Evolutionary conservation across 1,139 yeast genomes (phyloP), one percentile per base, ranked within the genome.

Genomic region (Saccharomyces hybrid): DNA sequence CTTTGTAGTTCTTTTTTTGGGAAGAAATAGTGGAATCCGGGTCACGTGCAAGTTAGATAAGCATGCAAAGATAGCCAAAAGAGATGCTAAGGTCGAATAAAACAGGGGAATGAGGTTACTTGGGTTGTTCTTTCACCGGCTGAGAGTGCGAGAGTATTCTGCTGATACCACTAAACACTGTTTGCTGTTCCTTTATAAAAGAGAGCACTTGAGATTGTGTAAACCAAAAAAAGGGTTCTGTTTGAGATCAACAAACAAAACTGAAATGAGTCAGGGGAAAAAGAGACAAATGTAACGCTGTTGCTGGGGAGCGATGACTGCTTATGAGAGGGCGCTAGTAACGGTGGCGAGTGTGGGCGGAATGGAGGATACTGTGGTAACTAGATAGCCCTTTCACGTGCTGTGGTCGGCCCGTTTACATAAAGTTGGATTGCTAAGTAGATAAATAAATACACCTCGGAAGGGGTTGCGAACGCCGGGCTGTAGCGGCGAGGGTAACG

Each of bases 381-480:
- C 3, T 11, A 9, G 24, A 16, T 21, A 38, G 44, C 19, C 19
- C 44, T 38, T 38, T 38, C 44, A 38, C 44, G 44, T 38, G 44
- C 24, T 38, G 24, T 38, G 44, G 16, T 38, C 44, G 44, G 44
- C 44, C 42, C 44, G 44, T 16, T 21, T 38, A 38, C 19, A 38
- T 38, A 38, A 19, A 21, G 12, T 8, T 11, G 24, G 12, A 38
- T 38, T 7, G 24, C 24, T 38, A 38, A 16, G 11, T 3, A 38
- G 44, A 38, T 38, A 38, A 38, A 38, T 16, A 38, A 38, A 38
- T 38, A 12, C 19, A 21, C 24, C 44, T 38, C 44, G 44, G 44
- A 38, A 38, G 44, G 44, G 44, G 44, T 38, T 38, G 21, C 9
- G 44, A 38, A 38, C 44, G 44, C 44, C 44, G n/a, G 44, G 44